A percentile compares a stretch with the other conserved stretches of the same genome.
phyloP scores from a whole-genome alignment of 495 filamentous ascomycete species.

The Neurospora discreta region DNA sequence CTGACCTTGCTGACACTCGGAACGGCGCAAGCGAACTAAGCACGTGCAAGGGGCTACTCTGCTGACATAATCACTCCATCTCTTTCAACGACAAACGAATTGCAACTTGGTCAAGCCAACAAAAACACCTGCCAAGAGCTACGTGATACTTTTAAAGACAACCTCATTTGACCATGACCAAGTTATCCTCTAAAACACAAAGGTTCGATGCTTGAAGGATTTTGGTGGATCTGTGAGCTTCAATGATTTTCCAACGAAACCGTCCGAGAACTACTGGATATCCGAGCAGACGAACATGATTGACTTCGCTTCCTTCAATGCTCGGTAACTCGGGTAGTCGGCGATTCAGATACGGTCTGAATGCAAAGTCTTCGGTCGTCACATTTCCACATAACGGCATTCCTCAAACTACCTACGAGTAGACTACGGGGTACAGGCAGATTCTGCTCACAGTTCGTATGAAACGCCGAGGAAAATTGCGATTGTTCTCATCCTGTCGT shows the following conservation, averaged over 20 bases:
- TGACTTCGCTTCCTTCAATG: neutral
- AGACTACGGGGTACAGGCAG: neutral
- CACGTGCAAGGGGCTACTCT: neutral
- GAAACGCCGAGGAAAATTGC: neutral
- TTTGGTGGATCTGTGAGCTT: neutral
- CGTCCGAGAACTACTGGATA: neutral
- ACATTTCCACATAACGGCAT: neutral
- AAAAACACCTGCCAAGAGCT: neutral
- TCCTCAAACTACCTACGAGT: neutral
- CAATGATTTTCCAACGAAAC: neutral
- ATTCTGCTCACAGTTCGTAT: neutral
- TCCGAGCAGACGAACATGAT: neutral
- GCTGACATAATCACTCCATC: constrained; percentile 2
- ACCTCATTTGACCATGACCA: neutral
- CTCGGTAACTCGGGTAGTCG: neutral
- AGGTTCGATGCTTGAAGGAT: neutral
- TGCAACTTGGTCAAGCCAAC: neutral
- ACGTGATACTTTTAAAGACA: neutral
- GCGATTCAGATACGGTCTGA: neutral
- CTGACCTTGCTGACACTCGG: neutral
- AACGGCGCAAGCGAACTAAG: neutral
- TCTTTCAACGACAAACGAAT: constrained; percentile 3
- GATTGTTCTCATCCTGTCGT: neutral
- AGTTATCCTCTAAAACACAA: neutral
- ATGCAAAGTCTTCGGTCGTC: neutral